phyloP scores from a whole-genome alignment of 208 protist genomes.

The Trypanosoma cruzi region DNA sequence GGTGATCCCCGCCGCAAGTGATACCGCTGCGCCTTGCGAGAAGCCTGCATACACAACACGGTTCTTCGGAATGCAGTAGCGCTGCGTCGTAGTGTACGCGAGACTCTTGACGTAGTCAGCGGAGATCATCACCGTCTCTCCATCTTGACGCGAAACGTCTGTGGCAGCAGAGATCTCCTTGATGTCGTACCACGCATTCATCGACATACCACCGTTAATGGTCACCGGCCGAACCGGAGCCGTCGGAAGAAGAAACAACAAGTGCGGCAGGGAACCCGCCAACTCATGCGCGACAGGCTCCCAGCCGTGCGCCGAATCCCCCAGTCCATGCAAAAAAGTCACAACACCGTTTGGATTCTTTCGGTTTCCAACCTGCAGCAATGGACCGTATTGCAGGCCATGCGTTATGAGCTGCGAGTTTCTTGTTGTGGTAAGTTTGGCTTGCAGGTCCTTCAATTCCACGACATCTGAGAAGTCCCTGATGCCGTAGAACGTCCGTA shows the following conservation, averaged over 20 bases:
- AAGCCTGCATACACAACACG: constrained; percentile 93
- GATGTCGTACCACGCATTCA: constrained; percentile 95
- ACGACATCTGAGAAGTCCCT: constrained; percentile 72
- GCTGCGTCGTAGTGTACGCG: constrained; percentile 43
- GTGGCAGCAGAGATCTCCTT: constrained; percentile 30
- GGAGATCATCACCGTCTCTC: constrained; percentile 48
- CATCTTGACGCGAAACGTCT: constrained; percentile 39
- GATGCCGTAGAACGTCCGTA: constrained; percentile 61
- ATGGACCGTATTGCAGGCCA: constrained; percentile 60
- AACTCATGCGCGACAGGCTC: constrained; percentile 71
- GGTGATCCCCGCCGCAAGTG: constrained; percentile 67
- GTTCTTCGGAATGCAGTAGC: constrained; percentile 55
- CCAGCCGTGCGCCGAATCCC: constrained; percentile 91
- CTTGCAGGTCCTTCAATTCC: constrained; percentile 64
- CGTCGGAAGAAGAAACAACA: constrained; percentile 93
- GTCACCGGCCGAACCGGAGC: constrained; percentile 82
- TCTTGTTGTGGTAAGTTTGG: constrained; percentile 53
- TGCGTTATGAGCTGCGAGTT: constrained; percentile 51
- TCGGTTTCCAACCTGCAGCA: constrained; percentile 74
- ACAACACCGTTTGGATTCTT: constrained; percentile 76
- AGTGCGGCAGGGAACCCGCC: constrained; percentile 61
- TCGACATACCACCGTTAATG: constrained; percentile 85
- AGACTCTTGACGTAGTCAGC: constrained; percentile 76
- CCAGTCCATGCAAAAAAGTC: constrained; percentile 92
- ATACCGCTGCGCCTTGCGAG: constrained; percentile 90